Conservation (phyloP, 805 yeast genomes). For the Ogataea methylovora region DNA sequence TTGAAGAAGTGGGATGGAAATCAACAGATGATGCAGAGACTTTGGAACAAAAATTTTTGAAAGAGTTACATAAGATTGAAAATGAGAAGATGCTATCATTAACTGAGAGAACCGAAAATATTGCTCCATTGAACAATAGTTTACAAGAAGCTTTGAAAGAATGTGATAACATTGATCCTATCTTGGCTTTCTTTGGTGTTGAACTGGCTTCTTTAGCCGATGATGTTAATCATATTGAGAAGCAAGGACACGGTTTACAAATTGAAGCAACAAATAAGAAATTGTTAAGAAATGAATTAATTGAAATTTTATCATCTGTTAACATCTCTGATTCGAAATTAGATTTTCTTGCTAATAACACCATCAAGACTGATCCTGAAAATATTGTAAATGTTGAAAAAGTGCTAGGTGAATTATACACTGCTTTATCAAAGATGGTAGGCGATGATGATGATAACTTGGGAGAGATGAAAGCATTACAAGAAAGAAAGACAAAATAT, state of each 20-base stretch:
- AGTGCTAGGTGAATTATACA: conserved; percentile 47
- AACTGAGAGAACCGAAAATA: conserved; percentile 31
- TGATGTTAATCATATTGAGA: conserved; percentile 65
- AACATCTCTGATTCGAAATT: conserved; percentile 54
- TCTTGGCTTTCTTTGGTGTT: conserved; percentile 48
- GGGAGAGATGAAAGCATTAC: conserved; percentile 64
- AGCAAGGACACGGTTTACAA: conserved; percentile 74
- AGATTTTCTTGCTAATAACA: conserved; percentile 34
- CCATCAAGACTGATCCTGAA: conserved; percentile 39
- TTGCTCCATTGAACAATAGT: conserved; percentile 33
- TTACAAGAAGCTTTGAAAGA: conserved; percentile 38
- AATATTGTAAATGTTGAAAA: conserved; percentile 43
- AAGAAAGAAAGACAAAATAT: conserved; percentile 55
- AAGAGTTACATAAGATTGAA: conserved; percentile 55
- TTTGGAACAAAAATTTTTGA: conserved; percentile 48
- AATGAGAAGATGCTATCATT: conserved; percentile 52
- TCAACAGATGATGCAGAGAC: conserved; percentile 55
- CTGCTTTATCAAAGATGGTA: conserved; percentile 58
- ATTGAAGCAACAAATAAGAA: conserved; percentile 78
- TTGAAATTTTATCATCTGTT: conserved; percentile 62
- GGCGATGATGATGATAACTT: conserved; percentile 31
- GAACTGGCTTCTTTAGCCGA: conserved; percentile 57
- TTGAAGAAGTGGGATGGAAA: conserved; percentile 76
- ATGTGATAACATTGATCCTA: conserved; percentile 48
- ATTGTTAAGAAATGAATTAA: conserved; percentile 60